These are phyloP conservation scores for Yamadazyma nakazawae DNA, from an alignment of 805 yeast species.

Conservation along the genomic window DNA sequence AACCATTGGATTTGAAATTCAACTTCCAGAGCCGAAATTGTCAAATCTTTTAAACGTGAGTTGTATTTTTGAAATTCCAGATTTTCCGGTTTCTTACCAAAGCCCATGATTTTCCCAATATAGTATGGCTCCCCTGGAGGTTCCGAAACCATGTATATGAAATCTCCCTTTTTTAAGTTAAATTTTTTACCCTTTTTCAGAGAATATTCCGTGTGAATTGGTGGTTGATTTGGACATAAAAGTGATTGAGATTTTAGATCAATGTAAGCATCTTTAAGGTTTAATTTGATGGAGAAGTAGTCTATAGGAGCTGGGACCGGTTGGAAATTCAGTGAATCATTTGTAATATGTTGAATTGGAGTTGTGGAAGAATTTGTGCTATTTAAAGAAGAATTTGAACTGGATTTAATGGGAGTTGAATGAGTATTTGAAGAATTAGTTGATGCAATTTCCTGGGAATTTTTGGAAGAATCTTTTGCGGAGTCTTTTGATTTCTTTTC, in stretches of 20 bases:
- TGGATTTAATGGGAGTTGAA: neutral
- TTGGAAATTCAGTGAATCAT: conserved; percentile 43
- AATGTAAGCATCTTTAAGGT: conserved; percentile 43
- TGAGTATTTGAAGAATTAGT: neutral
- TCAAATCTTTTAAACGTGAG: too few relatives aligned
- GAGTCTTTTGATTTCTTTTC: conserved; percentile 1
- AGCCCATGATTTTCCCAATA: conserved; percentile 80
- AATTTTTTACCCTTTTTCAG: conserved; percentile 10
- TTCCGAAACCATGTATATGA: conserved; percentile 80
- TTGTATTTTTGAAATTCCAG: neutral
- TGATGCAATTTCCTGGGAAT: neutral
- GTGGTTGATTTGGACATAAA: conserved; percentile 32
- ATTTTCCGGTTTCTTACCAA: conserved; percentile 24
- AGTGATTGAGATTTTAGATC: conserved; percentile 34
- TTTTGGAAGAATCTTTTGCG: conserved; percentile 2
- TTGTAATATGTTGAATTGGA: conserved; percentile 6
- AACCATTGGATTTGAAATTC: conserved; percentile 82
- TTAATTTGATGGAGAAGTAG: conserved; percentile 41
- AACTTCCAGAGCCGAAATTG: conserved; percentile 45
- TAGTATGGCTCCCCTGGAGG: conserved; percentile 95
- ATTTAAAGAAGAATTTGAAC: neutral
- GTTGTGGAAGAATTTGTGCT: neutral
- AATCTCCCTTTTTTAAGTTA: conserved; percentile 53
- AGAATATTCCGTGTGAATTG: neutral
- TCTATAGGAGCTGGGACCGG: conserved; percentile 36